Base-by-base conservation (phyloP, 1,139 yeast species). In the Candida labiduridarum region DNA sequence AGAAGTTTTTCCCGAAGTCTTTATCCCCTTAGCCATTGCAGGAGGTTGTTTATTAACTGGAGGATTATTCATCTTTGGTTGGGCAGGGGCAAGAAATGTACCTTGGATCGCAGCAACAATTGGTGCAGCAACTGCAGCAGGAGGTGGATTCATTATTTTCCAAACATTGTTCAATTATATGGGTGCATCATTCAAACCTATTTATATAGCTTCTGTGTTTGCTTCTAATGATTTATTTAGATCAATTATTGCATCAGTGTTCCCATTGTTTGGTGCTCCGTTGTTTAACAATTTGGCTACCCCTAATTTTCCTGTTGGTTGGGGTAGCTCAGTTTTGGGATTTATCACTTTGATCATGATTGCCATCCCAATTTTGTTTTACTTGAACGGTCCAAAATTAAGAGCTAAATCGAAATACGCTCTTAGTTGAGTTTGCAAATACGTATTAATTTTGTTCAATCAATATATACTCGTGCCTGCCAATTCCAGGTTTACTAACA, bases 301-400 rank as follows among this genome's bases (percentile, higher is more conserved):
- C 10, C 60, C 65, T 1, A 66, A 66, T 31, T 67, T 60, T 52
- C 75, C 74, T 1, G 70, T 84, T 54, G 91, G 88, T 0, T 85
- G 91, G 90, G 92, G 89, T 4, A 70, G 82, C 2, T 72, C 79
- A 31, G 53, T 85, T 1, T 64, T 86, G 47, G 90, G 81, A 0
- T 79, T 84, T 59, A 62, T 85, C 35, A 74, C 85, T 0, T 53
- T 82, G 10, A 77, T 69, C 0, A 74, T 87, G 80, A 74, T 85
- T 48, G 87, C 88, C 1, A 84, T 85, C 49, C 94, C 95, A 0
- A 79, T 83, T 56, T 61, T 80, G 33, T 66, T 68, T 50, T 64
- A 63, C 46, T 40, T 58, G 38, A 61, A 65, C 38, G 73, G 73
- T 25, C 67, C 69, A 4, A 61, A 60, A 49, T 66, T 69, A 49